Evolutionary conservation across 75 land plant species (phyloP).

Genomic region (Pinus taeda): DNA sequence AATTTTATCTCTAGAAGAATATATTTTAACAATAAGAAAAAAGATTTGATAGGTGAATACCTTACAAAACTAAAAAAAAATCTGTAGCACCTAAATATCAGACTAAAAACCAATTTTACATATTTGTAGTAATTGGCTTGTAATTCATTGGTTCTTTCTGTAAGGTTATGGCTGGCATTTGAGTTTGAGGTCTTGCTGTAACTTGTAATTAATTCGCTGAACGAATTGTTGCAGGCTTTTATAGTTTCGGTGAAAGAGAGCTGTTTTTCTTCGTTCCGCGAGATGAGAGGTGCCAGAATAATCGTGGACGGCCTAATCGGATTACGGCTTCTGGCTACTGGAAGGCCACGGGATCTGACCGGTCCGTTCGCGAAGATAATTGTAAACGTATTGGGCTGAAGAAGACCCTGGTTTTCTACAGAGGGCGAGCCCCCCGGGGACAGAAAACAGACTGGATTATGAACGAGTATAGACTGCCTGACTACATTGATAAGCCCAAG

Average conservation of each 20-base stretch:
- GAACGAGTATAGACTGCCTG: conserved; percentile 70
- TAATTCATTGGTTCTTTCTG: not conserved
- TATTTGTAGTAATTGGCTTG: not conserved
- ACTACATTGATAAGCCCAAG: conserved; percentile 20
- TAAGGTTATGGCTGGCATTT: not conserved
- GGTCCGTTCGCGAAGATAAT: conserved; percentile 23
- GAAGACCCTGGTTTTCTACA: conserved; percentile 68
- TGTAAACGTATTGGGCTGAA: conserved; percentile 47
- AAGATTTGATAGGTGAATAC: no score
- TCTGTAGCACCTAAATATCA: no score
- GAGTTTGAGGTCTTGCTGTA: not conserved
- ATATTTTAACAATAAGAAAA: no score
- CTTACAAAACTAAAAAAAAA: no score
- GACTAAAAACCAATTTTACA: no score
- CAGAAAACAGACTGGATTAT: conserved; percentile 67
- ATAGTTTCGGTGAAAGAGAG: conserved; percentile 25
- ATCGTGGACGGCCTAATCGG: conserved; percentile 42
- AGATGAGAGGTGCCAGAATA: conserved; percentile 36
- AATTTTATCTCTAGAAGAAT: no score
- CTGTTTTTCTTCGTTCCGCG: conserved; percentile 69
- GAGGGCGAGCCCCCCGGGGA: conserved; percentile 56
- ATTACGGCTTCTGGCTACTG: conserved; percentile 51
- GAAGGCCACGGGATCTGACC: conserved; percentile 73
- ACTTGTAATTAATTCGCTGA: not conserved
- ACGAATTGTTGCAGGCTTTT: conserved; percentile 13